Percentiles rank a stretch among this genome's conserved stretches.
These are phyloP conservation scores for Candida parachauliodes DNA, from an alignment of 805 yeast species.

Conservation along the genomic window DNA sequence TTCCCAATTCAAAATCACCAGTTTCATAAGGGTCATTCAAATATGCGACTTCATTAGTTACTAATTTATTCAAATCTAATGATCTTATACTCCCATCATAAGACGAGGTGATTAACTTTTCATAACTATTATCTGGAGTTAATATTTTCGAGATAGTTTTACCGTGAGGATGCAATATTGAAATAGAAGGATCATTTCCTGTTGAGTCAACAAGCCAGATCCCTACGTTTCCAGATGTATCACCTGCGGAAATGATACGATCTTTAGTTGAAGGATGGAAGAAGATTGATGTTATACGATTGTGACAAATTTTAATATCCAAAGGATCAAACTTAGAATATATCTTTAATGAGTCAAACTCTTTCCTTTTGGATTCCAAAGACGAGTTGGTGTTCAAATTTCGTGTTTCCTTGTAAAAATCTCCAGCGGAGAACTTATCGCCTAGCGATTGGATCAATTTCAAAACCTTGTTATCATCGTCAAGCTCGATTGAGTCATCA, in stretches of 20 bases:
- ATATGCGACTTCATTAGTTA: conserved; percentile 48
- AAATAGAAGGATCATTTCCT: conserved; percentile 46
- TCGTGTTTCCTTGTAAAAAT: conserved; percentile 56
- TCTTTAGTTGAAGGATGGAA: conserved; percentile 73
- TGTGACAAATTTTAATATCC: conserved; percentile 65
- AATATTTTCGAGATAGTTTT: conserved; percentile 65
- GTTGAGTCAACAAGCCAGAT: conserved; percentile 72
- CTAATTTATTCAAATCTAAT: conserved; percentile 60
- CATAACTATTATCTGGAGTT: conserved; percentile 46
- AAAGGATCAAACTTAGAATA: conserved; percentile 61
- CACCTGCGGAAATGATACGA: conserved; percentile 78
- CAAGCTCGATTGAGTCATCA: conserved; percentile 6
- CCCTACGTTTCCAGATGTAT: conserved; percentile 81
- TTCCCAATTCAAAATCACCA: conserved; percentile 44
- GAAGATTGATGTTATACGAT: conserved; percentile 67
- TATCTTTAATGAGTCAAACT: conserved; percentile 48
- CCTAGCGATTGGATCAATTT: conserved; percentile 38
- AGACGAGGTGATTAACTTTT: conserved; percentile 63
- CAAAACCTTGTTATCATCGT: conserved; percentile 23
- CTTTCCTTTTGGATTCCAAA: conserved; percentile 48
- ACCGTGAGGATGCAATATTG: conserved; percentile 71
- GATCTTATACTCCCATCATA: conserved; percentile 86
- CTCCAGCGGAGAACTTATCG: conserved; percentile 61
- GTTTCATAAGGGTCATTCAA: conserved; percentile 51
- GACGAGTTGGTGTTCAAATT: conserved; percentile 32